Evolutionary conservation across 345 rosid species (phyloP).

Genomic region (Eucalyptus tenuipes): DNA sequence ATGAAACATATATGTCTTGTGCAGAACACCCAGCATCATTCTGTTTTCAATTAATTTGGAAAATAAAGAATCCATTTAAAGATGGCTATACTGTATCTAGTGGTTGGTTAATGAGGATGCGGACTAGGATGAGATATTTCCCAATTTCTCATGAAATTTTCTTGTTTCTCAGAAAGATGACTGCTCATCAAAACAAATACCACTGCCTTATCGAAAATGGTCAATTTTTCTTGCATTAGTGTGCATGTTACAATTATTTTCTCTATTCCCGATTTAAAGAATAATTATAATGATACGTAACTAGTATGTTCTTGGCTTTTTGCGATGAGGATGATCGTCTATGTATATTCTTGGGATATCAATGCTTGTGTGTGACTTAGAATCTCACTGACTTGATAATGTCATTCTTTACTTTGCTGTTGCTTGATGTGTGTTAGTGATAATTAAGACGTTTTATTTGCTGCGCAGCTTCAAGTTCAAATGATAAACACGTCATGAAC

Average conservation of each 20-base stretch:
- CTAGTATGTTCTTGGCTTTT: neutral
- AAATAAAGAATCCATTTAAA: neutral
- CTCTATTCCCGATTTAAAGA: neutral
- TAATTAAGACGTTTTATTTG: neutral
- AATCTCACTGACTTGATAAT: neutral
- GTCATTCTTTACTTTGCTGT: neutral
- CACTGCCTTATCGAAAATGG: neutral
- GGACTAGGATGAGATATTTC: neutral
- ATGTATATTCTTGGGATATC: neutral
- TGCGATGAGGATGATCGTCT: neutral
- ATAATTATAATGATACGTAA: neutral
- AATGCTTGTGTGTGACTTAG: neutral
- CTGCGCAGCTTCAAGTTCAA: slow-evolving; percentile 6
- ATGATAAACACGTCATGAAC: neutral
- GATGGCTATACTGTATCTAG: neutral
- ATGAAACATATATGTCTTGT: neutral
- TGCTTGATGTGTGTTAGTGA: neutral
- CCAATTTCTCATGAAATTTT: neutral
- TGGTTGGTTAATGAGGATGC: neutral
- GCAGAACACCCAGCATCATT: neutral
- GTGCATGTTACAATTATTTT: neutral
- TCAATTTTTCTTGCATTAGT: neutral
- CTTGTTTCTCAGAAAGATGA: neutral
- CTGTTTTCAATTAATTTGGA: neutral
- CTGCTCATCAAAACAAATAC: neutral